phyloP scores from a whole-genome alignment of 2,329 filamentous ascomycete genomes.

The Pseudocercospora vitis region DNA sequence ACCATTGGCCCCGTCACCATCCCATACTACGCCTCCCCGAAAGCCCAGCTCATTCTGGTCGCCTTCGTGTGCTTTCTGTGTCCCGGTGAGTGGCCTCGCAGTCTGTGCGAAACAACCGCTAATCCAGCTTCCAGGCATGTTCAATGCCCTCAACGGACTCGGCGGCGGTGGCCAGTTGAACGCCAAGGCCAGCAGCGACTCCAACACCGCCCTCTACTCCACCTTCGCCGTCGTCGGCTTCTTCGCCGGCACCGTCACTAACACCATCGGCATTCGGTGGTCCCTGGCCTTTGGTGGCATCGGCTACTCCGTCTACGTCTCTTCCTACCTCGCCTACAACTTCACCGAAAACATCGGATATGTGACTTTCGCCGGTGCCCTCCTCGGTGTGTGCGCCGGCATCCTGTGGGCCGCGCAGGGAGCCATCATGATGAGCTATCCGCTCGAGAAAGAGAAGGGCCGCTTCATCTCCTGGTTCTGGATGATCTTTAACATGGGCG shows the following conservation, averaged over 20 bases:
- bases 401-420: slow-evolving; percentile 81
- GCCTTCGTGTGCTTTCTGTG: slow-evolving; percentile 56
- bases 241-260: slow-evolving; percentile 71
- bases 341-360: slow-evolving; percentile 68
- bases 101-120: slow-evolving; percentile 3
- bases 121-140: slow-evolving; percentile 43
- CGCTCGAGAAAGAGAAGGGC: slow-evolving; percentile 76
- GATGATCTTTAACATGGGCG: slow-evolving; percentile 92
- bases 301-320: slow-evolving; percentile 74
- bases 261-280: slow-evolving; percentile 68
- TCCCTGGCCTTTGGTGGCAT: slow-evolving; percentile 71
- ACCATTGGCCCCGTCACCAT: slow-evolving; percentile 45
- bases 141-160: slow-evolving; percentile 54
- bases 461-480: slow-evolving; percentile 89
- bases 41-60: slow-evolving; percentile 51
- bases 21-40: slow-evolving; percentile 53
- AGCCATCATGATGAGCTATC: slow-evolving; percentile 88
- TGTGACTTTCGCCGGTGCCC: slow-evolving; percentile 72
- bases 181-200: slow-evolving; percentile 58
- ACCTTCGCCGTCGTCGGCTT: slow-evolving; percentile 67
- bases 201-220: slow-evolving; percentile 70
- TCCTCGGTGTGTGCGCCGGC: slow-evolving; percentile 76
- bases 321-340: slow-evolving; percentile 68
- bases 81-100: slow-evolving; percentile 39
- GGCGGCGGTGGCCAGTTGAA: slow-evolving; percentile 52